Evolutionary conservation across 2,329 filamentous ascomycete genomes (phyloP).

Genomic region (Coniochaeta sp.): DNA sequence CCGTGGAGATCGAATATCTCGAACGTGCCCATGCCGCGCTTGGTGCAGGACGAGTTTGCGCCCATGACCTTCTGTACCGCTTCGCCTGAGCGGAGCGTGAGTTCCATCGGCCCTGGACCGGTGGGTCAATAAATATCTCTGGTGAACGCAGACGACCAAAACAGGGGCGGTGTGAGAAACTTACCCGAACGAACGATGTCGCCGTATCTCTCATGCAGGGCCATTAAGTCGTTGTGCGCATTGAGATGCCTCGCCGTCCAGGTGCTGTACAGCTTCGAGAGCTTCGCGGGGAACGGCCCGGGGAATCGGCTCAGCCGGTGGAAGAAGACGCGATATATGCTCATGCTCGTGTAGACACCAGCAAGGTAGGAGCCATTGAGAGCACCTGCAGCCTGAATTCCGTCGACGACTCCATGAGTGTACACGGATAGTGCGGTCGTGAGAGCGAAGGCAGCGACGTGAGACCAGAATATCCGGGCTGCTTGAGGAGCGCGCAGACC

Average conservation of each 20-base stretch:
- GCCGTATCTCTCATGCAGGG: slow-evolving; percentile 5
- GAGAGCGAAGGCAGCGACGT: background rate
- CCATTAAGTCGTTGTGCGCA: background rate
- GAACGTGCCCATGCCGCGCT: background rate
- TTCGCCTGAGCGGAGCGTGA: background rate
- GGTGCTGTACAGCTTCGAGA: slow-evolving; percentile 1
- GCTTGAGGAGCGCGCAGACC: background rate
- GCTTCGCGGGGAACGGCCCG: background rate
- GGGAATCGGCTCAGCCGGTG: background rate
- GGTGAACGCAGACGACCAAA: background rate
- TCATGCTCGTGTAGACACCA: slow-evolving; percentile 5
- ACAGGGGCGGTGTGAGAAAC: background rate
- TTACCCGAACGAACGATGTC: background rate
- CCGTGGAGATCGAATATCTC: background rate
- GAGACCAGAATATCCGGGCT: background rate
- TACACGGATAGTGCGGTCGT: background rate
- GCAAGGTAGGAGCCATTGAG: background rate
- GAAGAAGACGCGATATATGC: slow-evolving; percentile 5
- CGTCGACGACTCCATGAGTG: background rate
- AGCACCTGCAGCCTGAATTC: background rate
- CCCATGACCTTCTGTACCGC: background rate
- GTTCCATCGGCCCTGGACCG: background rate
- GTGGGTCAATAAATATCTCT: background rate
- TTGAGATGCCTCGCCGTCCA: slow-evolving; percentile 1
- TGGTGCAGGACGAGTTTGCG: background rate